Percentiles rank a stretch among this genome's conserved stretches.
phyloP scores from a whole-genome alignment of 495 filamentous ascomycete species.

The Lichina pygmaea region DNA sequence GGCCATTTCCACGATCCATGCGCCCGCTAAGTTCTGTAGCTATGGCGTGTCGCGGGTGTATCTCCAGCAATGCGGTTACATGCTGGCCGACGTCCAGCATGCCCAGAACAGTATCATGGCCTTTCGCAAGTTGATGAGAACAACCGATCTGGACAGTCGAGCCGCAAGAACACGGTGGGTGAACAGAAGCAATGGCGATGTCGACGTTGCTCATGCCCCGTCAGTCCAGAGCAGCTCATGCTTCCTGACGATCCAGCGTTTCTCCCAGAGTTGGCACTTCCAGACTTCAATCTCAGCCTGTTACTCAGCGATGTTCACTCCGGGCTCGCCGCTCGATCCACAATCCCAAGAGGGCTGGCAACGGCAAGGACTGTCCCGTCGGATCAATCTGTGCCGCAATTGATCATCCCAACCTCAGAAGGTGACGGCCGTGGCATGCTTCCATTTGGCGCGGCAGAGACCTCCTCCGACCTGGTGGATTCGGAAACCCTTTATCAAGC shows the following conservation, averaged over 20 bases:
- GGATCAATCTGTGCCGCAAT: conserved; percentile 3
- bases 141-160: conserved; percentile 35
- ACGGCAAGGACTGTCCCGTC: conserved; percentile 1
- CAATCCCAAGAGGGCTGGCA: conserved; percentile 5
- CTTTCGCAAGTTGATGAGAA: conserved; percentile 27
- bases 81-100: conserved; percentile 52
- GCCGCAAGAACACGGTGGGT: conserved; percentile 44
- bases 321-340: no score
- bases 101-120: conserved; percentile 44
- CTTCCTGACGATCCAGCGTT: conserved; percentile 75
- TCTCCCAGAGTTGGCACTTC: conserved; percentile 35
- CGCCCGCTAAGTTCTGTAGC: conserved; percentile 11
- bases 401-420: conserved; percentile 10
- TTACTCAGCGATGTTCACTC: neutral
- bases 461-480: neutral
- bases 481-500: neutral
- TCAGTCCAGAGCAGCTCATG: conserved; percentile 52
- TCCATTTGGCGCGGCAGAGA: no score
- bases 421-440: conserved; percentile 2
- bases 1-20: no score
- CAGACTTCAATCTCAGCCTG: conserved; percentile 28
- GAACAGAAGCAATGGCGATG: neutral
- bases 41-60: conserved; percentile 70
- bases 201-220: conserved; percentile 2
- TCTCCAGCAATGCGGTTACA: conserved; percentile 62